Evolutionary conservation across 305 asterid genomes (phyloP).

Genomic region (Rubia tinctorum): DNA sequence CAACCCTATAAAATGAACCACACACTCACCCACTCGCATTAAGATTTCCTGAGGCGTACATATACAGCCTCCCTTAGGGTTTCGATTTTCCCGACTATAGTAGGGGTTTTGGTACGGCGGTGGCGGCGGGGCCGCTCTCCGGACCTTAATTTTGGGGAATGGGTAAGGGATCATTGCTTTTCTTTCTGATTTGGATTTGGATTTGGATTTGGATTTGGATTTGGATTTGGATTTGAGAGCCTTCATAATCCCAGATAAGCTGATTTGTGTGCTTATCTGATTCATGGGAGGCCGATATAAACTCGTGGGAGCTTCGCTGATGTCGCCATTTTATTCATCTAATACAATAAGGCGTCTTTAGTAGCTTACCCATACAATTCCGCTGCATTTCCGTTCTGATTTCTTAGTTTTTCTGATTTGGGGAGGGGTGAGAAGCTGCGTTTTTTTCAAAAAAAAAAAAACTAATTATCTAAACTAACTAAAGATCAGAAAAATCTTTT

Average conservation of each 20-base stretch:
- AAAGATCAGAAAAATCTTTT: no score
- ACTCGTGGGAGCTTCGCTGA: conserved; percentile 43
- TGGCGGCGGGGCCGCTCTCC: background rate
- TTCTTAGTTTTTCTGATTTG: background rate
- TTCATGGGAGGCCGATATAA: conserved; percentile 43
- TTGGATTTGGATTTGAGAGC: conserved; percentile 5
- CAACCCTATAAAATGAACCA: background rate
- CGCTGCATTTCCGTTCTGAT: background rate
- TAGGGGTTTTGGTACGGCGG: background rate
- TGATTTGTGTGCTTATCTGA: conserved; percentile 29
- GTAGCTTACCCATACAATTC: conserved; percentile 34
- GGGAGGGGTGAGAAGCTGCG: background rate
- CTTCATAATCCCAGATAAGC: conserved; percentile 42
- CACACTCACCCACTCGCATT: background rate
- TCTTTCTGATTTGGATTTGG: background rate
- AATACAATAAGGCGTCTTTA: conserved; percentile 32
- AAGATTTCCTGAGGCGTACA: background rate
- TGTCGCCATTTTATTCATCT: conserved; percentile 24
- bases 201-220: background rate
- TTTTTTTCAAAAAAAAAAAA: background rate
- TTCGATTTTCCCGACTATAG: background rate
- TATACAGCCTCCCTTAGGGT: background rate
- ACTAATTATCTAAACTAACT: no score
- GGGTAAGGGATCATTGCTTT: background rate
- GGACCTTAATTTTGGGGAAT: background rate